phyloP scores from a whole-genome alignment of 352 stramenopile species.

The Phytophthora capsici region DNA sequence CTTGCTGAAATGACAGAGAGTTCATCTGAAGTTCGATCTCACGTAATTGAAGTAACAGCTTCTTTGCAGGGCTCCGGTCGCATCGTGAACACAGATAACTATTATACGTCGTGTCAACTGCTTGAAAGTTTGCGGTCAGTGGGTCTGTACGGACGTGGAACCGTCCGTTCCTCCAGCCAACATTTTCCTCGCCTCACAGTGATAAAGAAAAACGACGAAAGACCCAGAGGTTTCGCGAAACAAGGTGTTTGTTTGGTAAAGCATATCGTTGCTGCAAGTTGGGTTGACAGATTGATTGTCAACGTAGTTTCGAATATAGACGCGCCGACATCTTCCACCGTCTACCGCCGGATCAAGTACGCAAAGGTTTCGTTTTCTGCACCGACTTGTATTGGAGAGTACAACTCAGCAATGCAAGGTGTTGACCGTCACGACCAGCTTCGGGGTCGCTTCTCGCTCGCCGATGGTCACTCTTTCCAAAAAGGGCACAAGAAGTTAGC shows the following conservation, averaged over 20 bases:
- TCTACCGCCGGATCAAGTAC: not conserved
- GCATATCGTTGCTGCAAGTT: constrained; percentile 20
- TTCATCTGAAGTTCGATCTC: too few relatives aligned
- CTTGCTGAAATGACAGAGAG: too few relatives aligned
- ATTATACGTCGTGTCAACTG: too few relatives aligned
- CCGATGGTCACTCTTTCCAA: not conserved
- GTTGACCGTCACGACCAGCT: not conserved
- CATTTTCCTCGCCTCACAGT: not conserved
- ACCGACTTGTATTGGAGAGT: not conserved
- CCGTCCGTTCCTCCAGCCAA: too few relatives aligned
- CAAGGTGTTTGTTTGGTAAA: constrained; percentile 16
- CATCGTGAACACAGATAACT: too few relatives aligned
- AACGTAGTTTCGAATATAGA: constrained; percentile 2
- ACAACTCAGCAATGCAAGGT: not conserved
- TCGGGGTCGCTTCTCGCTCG: not conserved
- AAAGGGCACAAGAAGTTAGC: not conserved
- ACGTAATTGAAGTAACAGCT: too few relatives aligned
- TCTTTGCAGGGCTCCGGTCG: too few relatives aligned
- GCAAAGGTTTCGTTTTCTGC: not conserved
- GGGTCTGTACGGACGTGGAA: too few relatives aligned
- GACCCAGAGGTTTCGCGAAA: not conserved
- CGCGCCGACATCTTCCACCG: too few relatives aligned
- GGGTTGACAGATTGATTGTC: too few relatives aligned
- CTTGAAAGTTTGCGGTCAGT: too few relatives aligned
- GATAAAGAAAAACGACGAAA: not conserved